Evolutionary conservation across 2,329 filamentous ascomycete genomes (phyloP).

Genomic region (Ophiostoma triangulosporum): DNA sequence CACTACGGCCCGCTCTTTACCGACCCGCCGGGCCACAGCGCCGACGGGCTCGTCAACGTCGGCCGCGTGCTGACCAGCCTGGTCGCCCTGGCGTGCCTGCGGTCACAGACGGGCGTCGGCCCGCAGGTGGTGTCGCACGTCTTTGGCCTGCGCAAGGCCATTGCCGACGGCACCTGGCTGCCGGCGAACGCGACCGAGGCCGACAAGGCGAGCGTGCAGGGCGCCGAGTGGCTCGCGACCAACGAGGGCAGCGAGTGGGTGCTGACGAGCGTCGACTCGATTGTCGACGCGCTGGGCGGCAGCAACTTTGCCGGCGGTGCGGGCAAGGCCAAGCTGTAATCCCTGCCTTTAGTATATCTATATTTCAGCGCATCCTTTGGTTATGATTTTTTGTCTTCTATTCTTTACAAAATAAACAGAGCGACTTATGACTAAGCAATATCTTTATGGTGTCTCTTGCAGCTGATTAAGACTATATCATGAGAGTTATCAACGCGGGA

Average conservation of each 20-base stretch:
- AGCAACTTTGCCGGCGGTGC: slow-evolving; percentile 8
- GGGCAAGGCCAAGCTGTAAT: slow-evolving; percentile 7
- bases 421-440: no score
- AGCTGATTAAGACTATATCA: no score
- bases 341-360: no score
- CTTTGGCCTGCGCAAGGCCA: slow-evolving; percentile 65
- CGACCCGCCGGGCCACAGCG: slow-evolving; percentile 40
- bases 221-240: slow-evolving; percentile 45
- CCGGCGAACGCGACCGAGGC: slow-evolving; percentile 19
- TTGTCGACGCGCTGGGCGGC: slow-evolving; percentile 33
- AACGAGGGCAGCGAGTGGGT: slow-evolving; percentile 55
- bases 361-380: no score
- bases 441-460: no score
- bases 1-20: slow-evolving; percentile 65
- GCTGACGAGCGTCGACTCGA: slow-evolving; percentile 44
- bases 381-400: no score
- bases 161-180: slow-evolving; percentile 49
- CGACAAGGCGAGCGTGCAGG: slow-evolving; percentile 30
- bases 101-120: slow-evolving; percentile 68
- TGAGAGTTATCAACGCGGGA: no score
- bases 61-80: slow-evolving; percentile 61
- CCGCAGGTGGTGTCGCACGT: slow-evolving; percentile 73
- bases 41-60: slow-evolving; percentile 36
- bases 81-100: slow-evolving; percentile 59
- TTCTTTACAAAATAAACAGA: no score